phyloP scores from a whole-genome alignment of 2,329 filamentous ascomycete species.

The Tolypocladium endophyticum region DNA sequence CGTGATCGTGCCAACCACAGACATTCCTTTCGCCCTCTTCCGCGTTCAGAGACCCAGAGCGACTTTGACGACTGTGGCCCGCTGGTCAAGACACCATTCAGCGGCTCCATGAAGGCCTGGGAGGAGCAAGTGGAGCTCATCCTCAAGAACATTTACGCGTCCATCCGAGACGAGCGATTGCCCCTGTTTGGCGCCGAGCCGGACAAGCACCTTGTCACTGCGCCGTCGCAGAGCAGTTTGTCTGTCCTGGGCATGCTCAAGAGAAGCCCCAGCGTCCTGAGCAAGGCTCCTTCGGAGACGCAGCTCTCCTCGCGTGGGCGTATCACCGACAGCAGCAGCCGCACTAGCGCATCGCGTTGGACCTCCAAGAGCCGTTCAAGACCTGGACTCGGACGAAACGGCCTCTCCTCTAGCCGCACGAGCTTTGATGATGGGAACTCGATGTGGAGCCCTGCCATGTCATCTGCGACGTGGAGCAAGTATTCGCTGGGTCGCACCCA shows the following conservation, averaged over 20 bases:
- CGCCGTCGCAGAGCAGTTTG: conserved; percentile 49
- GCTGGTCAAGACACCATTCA: conserved; percentile 67
- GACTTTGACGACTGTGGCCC: conserved; percentile 55
- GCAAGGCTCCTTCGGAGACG: conserved; percentile 83
- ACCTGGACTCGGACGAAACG: conserved; percentile 61
- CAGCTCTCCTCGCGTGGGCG: conserved; percentile 61
- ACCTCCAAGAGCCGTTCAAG: conserved; percentile 77
- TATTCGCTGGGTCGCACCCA: conserved; percentile 86
- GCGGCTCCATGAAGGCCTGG: conserved; percentile 70
- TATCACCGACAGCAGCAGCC: conserved; percentile 43
- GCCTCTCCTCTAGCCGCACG: conserved; percentile 81
- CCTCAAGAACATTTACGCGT: conserved; percentile 82
- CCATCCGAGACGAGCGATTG: conserved; percentile 77
- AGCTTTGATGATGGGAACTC: conserved; percentile 87
- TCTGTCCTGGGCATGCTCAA: conserved; percentile 70
- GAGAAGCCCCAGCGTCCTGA: conserved; percentile 80
- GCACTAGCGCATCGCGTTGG: conserved; percentile 57
- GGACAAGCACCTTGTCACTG: conserved; percentile 25
- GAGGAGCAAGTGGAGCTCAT: conserved; percentile 83
- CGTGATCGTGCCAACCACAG: conserved; percentile 29
- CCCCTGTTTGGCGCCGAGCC: conserved; percentile 67
- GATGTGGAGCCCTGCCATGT: conserved; percentile 74
- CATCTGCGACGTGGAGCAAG: conserved; percentile 93
- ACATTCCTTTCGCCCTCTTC: conserved; percentile 40
- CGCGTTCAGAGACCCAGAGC: conserved; percentile 31